Percentiles rank a stretch among this genome's conserved stretches.
Evolutionary conservation across 495 filamentous ascomycete genomes (phyloP).

Genomic region (Lepidopterella palustris): DNA sequence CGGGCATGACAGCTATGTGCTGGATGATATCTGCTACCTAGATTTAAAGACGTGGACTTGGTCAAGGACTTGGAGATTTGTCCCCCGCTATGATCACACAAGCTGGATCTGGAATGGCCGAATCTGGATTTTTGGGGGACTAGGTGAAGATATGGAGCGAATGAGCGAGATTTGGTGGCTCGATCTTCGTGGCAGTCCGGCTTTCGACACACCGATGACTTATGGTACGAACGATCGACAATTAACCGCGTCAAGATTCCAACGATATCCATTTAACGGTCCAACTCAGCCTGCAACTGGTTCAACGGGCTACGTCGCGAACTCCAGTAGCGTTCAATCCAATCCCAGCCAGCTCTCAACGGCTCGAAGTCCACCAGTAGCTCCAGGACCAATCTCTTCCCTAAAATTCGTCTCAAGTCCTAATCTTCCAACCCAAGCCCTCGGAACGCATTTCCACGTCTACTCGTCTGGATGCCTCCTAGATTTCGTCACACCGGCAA

Average conservation of each 20-base stretch:
- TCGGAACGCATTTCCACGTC: constrained; percentile 88
- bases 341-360: constrained; percentile 30
- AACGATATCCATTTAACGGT: constrained; percentile 10
- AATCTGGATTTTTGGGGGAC: constrained; percentile 95
- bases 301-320: constrained; percentile 75
- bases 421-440: constrained; percentile 77
- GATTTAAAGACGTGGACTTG: constrained; percentile 97
- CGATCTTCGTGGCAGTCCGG: constrained; percentile 81
- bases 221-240: constrained; percentile 59
- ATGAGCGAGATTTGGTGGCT: constrained; percentile 94
- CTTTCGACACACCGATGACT: constrained; percentile 67
- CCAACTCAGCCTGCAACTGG: constrained; percentile 25
- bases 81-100: constrained; percentile 86
- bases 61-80: constrained; percentile 94
- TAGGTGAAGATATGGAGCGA: constrained; percentile 92
- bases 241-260: constrained; percentile 26
- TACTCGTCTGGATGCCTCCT: constrained; percentile 89
- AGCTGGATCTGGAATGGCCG: constrained; percentile 85
- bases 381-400: constrained; percentile 83
- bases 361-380: constrained; percentile 62
- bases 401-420: constrained; percentile 83
- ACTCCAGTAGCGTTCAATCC: constrained; percentile 80
- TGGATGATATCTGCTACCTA: constrained; percentile 92
- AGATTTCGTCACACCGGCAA: constrained; percentile 88
- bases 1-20: constrained; percentile 76